Base-by-base conservation (phyloP, 208 protist species). In the Leishmania martiniquensis region DNA sequence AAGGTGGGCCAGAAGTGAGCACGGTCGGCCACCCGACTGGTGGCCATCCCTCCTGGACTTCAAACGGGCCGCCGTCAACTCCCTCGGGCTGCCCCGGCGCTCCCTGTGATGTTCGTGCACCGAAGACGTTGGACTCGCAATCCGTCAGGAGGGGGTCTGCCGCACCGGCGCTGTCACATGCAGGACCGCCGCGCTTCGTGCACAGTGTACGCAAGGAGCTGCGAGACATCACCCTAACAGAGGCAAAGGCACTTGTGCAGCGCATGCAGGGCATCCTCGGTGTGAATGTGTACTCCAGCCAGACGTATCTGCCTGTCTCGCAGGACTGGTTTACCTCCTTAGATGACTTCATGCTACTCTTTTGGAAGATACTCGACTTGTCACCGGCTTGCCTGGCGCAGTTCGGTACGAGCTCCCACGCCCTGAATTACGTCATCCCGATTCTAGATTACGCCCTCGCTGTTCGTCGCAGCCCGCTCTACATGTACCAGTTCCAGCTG, bases 291-390 rank as follows among this genome's bases (percentile, higher is more conserved):
- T 95, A 92, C 84, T 75, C 87, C 6, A 83, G 85, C 54, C 87
- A 88, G 73, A 97, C 90, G 29, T 86, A 87, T 77, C 80, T 96
- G 22, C 93, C 93, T 15, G 89, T 90, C 55, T 96, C 95, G 25
- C 91, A 96, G 75, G 84, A 72, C 44, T 80, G 52, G 32, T 87
- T 96, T 34, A 5, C 65, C 47, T 88, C 81, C 10, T 86, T 95
- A 49, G 86, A 94, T 74, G 89, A 96, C 75, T 89, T 95, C 22
- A 91, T 98, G 86, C 76, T 96, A 82, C 84, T 98, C 34, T 82
- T 98, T n/a, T 96, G 90, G 88, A 86, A 91, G 75, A 85, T 98
- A 39, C 77, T 98, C 29, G 93, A 96, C 39, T 76, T 95, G 2
- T 94, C 89, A 49, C 87, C 89, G 3, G 75, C 89, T 54, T 86